Evolutionary conservation across 768 basidiomycete species (phyloP).

Genomic region (Xerocomus brunneocitrinus): DNA sequence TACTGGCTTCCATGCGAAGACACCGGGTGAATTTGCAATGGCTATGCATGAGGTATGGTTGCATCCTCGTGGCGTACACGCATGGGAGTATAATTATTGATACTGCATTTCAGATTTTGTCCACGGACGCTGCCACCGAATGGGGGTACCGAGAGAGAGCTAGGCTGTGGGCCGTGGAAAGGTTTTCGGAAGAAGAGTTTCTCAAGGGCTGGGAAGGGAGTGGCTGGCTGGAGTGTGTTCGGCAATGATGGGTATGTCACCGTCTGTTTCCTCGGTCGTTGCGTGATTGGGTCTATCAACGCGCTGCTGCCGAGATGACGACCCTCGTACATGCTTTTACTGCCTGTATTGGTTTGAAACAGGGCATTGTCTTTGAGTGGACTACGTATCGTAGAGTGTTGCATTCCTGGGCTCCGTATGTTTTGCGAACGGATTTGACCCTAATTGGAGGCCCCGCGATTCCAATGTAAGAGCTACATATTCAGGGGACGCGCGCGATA

Average conservation of each 20-base stretch:
- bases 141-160: constrained; percentile 65
- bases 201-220: constrained; percentile 68
- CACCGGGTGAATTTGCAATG: constrained; percentile 59
- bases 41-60: constrained; percentile 51
- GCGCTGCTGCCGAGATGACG: background rate
- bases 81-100: constrained; percentile 3
- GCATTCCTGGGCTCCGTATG: too few species aligned
- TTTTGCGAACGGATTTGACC: too few species aligned
- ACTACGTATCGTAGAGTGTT: too few species aligned
- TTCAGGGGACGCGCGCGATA: background rate
- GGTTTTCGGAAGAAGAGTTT: constrained; percentile 77
- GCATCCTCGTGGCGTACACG: constrained; percentile 3
- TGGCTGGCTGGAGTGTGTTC: constrained; percentile 45
- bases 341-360: too few species aligned
- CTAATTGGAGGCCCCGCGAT: too few species aligned
- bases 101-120: constrained; percentile 34
- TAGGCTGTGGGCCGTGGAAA: constrained; percentile 61
- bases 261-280: background rate
- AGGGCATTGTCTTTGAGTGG: background rate
- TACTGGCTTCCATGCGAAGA: constrained; percentile 82
- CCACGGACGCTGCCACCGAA: constrained; percentile 50
- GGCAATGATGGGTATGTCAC: background rate
- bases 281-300: background rate
- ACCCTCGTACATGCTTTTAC: background rate
- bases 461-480: too few species aligned